phyloP scores from a whole-genome alignment of 129 eudicot genomes.

The Centaurea solstitialis region DNA sequence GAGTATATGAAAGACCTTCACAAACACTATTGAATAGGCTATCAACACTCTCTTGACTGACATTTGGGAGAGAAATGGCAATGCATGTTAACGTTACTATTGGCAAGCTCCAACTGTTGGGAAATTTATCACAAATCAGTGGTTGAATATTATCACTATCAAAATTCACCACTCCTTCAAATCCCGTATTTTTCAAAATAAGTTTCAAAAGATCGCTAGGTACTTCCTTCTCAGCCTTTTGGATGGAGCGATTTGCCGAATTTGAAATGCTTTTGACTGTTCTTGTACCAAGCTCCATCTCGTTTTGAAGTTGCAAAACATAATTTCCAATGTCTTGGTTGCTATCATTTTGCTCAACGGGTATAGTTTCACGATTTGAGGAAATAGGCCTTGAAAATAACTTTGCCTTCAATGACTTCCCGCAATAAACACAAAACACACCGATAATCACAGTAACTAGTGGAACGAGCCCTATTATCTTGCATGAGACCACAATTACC shows the following conservation, averaged over 20 bases:
- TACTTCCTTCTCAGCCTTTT: conserved; percentile 20
- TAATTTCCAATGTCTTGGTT: background rate
- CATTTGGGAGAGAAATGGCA: conserved; percentile 8
- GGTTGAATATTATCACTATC: background rate
- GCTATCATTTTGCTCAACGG: background rate
- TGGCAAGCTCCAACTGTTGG: conserved; percentile 10
- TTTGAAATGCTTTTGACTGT: conserved; percentile 10
- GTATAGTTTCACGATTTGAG: background rate
- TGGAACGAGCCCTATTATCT: background rate
- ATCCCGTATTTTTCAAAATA: background rate
- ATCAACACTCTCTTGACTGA: background rate
- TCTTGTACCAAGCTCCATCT: conserved; percentile 11
- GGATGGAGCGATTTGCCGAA: conserved; percentile 18
- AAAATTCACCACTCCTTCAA: conserved; percentile 27
- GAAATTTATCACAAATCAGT: too few species aligned
- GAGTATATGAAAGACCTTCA: conserved; percentile 19
- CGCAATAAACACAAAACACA: background rate
- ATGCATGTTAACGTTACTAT: conserved; percentile 16
- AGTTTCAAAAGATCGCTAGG: conserved; percentile 22
- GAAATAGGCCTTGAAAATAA: background rate
- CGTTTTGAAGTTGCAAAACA: conserved; percentile 33
- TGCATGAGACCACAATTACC: conserved; percentile 12
- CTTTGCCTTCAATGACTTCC: background rate
- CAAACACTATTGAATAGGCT: background rate
- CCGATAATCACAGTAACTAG: background rate